phyloP scores from a whole-genome alignment of 352 stramenopile species.

The Phytophthora ohioensis region DNA sequence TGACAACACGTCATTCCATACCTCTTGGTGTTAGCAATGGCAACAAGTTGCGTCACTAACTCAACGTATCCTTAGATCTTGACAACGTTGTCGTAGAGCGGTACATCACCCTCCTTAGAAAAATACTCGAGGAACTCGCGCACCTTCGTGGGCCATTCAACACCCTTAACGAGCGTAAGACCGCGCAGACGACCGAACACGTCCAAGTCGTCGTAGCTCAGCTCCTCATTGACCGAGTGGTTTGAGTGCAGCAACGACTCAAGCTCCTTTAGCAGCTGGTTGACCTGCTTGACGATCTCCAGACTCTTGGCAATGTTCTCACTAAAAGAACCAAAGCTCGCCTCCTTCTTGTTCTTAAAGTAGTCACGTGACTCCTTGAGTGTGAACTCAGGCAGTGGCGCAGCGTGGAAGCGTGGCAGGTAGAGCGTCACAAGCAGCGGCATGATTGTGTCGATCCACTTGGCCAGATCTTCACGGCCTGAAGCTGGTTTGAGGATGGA shows the following conservation, averaged over 20 bases:
- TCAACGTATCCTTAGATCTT: conserved; percentile 41
- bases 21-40: too few species aligned
- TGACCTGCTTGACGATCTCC: conserved; percentile 51
- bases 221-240: conserved; percentile 49
- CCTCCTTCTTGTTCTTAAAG: conserved; percentile 63
- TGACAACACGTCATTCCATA: too few species aligned
- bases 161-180: conserved; percentile 62
- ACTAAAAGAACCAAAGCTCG: conserved; percentile 51
- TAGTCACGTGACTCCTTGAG: conserved; percentile 55
- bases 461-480: conserved; percentile 50
- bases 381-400: conserved; percentile 59
- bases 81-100: conserved; percentile 58
- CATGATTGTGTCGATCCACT: conserved; percentile 47
- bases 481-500: conserved; percentile 45
- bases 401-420: conserved; percentile 51
- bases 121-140: conserved; percentile 59
- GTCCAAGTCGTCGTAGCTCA: conserved; percentile 69
- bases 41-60: too few species aligned
- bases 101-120: conserved; percentile 49
- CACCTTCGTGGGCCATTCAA: conserved; percentile 59
- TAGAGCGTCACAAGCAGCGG: conserved; percentile 45
- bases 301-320: conserved; percentile 47
- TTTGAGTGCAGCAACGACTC: conserved; percentile 49
- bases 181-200: conserved; percentile 58
- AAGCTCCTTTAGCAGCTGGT: conserved; percentile 49